Evolutionary conservation across 345 rosid species (phyloP), one percentile per base, ranked within the genome.

Genomic region (Populus simonii): DNA sequence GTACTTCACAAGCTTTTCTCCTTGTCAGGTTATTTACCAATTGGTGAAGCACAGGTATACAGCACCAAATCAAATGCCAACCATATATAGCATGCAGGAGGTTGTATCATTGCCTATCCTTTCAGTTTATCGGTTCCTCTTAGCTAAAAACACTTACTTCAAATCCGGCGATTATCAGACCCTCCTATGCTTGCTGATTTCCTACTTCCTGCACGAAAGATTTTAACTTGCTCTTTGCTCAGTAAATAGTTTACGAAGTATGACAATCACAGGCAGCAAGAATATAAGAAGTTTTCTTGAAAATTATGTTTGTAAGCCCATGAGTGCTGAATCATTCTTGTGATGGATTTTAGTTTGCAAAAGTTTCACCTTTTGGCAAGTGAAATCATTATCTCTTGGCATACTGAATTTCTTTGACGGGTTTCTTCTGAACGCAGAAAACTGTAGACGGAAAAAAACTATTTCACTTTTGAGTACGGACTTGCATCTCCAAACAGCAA

Each of bases 401-500:
- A 39, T 15, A 31, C 63, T 57, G 59, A 70, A 71, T 73, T 6
- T 25, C 61, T 72, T 41, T 5, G 72, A 33, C 51, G 53, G 18
- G 16, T 23, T 18, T 70, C 7, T 16, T 16, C 72, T 36, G 66
- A 74, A 69, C 83, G 90, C 92, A 95, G 99, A 82, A 88, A 77
- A 80, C 83, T 39, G 81, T 78, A 10, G 93, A 92, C 74, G 99
- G 93, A 74, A 92, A 79, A 38, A 76, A 93, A 77, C 86, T 91
- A 93, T 70, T 95, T 92, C 86, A 88, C 90, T 27, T 88, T 95
- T 41, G 98, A 95, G 85, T 93, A 92, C 23, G 80, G 57, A 76
- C 94, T 95, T 8, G 81, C 90, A 62, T 91, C 97, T 74, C 89
- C 87, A 38, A 93, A 89, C 80, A 76, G 93, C 94, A 33, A 92